Evolutionary conservation across 1,284 basidiomycete genomes (phyloP).

Genomic region (Puccinia novopanici): DNA sequence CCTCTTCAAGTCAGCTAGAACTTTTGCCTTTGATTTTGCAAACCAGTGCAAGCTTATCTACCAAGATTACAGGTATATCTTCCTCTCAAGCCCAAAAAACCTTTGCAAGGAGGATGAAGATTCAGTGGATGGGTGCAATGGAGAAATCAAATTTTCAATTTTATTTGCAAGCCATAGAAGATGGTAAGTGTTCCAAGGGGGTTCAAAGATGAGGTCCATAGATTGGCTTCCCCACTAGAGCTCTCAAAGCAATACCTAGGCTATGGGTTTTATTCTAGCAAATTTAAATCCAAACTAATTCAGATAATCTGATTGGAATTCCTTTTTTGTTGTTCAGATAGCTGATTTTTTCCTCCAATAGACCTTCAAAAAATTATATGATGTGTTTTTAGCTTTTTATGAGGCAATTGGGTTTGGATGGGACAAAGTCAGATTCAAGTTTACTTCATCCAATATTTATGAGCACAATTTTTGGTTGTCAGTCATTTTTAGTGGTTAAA

Average conservation of each 20-base stretch:
- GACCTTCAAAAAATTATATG: background rate
- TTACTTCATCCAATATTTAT: background rate
- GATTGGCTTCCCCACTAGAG: no score
- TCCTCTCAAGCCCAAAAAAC: no score
- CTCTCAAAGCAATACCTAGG: no score
- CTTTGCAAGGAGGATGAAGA: no score
- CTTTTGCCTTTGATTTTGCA: no score
- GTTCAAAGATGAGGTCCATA: constrained; percentile 13
- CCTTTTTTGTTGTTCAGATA: background rate
- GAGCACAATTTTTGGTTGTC: background rate
- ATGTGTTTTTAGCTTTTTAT: background rate
- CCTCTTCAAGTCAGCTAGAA: no score
- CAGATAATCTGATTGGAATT: background rate
- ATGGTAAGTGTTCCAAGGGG: background rate
- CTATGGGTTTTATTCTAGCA: no score
- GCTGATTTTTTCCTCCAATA: background rate
- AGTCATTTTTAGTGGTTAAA: background rate
- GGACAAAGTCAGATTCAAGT: background rate
- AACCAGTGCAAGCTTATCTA: no score
- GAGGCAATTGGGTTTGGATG: constrained; percentile 7
- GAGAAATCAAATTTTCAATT: background rate
- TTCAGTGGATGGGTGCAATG: background rate
- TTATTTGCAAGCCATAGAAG: background rate
- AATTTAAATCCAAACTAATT: no score
- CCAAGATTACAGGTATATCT: no score